phyloP scores from a whole-genome alignment of 2,329 filamentous ascomycete genomes.

The Penicillium sp. region DNA sequence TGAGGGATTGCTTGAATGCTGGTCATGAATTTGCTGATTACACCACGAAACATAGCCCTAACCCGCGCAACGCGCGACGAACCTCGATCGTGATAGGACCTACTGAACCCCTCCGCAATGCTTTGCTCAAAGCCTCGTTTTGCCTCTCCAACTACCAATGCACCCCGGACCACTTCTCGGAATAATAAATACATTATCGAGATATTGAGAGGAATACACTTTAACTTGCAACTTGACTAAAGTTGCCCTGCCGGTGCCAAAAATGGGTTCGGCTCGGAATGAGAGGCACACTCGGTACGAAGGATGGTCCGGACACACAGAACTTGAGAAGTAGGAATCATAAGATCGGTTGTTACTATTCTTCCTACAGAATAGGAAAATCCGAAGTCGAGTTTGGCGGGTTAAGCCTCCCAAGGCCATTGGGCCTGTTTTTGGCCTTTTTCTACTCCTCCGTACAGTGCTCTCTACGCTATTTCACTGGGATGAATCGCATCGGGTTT shows the following conservation, averaged over 20 bases:
- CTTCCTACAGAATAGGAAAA: neutral
- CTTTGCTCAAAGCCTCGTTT: neutral
- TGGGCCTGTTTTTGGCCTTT: too few relatives aligned
- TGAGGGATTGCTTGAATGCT: neutral
- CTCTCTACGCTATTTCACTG: neutral
- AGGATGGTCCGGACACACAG: neutral
- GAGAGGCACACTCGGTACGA: neutral
- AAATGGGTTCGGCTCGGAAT: neutral
- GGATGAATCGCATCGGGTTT: neutral
- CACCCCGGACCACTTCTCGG: neutral
- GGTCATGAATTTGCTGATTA: neutral
- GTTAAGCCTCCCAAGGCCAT: neutral
- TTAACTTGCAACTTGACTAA: neutral
- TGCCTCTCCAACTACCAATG: neutral
- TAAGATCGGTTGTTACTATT: neutral
- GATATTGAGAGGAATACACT: neutral
- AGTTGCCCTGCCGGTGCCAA: neutral
- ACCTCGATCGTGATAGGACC: neutral
- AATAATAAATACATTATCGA: neutral
- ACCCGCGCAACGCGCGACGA: neutral
- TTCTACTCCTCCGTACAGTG: neutral
- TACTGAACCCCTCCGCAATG: neutral
- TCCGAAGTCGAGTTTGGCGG: neutral
- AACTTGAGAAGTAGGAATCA: neutral
- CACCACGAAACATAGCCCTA: neutral